Evolutionary conservation across 2,329 filamentous ascomycete genomes (phyloP).

Genomic region (Curvularia eragrostidis): DNA sequence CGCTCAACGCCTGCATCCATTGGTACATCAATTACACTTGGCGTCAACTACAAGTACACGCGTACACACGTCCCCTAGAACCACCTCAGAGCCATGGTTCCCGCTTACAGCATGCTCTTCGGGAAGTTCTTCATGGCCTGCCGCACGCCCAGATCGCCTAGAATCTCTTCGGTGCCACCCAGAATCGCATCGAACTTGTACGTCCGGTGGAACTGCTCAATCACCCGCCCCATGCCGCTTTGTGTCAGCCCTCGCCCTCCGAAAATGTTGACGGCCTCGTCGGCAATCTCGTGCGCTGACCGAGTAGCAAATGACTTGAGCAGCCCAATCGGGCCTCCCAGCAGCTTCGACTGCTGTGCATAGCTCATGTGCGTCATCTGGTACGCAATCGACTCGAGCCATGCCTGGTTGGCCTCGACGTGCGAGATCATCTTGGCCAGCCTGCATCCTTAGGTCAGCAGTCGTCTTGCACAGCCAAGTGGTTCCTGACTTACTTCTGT

Average conservation of each 20-base stretch:
- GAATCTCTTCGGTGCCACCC: conserved; percentile 82
- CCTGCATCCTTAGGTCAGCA: conserved; percentile 46
- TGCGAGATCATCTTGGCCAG: conserved; percentile 87
- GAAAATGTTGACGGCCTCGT: conserved; percentile 85
- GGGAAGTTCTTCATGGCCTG: conserved; percentile 87
- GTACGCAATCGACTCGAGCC: conserved; percentile 83
- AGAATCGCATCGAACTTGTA: conserved; percentile 74
- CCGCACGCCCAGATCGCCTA: conserved; percentile 80
- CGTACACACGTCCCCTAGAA: neutral
- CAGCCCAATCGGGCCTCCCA: conserved; percentile 81
- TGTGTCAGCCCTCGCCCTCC: conserved; percentile 82
- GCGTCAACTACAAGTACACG: neutral
- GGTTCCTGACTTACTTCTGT: conserved; percentile 66
- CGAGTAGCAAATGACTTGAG: conserved; percentile 81
- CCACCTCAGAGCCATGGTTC: too few relatives aligned
- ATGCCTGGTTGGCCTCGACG: conserved; percentile 81
- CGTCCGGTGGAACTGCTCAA: conserved; percentile 84
- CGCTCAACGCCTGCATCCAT: neutral
- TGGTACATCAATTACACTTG: neutral
- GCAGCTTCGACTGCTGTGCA: conserved; percentile 72
- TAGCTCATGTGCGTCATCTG: conserved; percentile 90
- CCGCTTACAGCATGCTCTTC: conserved; percentile 74
- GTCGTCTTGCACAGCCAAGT: neutral
- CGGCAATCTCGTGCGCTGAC: conserved; percentile 80
- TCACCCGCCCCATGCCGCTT: conserved; percentile 79